phyloP scores from a whole-genome alignment of 305 asterid species.

The Andrographis paniculata region DNA sequence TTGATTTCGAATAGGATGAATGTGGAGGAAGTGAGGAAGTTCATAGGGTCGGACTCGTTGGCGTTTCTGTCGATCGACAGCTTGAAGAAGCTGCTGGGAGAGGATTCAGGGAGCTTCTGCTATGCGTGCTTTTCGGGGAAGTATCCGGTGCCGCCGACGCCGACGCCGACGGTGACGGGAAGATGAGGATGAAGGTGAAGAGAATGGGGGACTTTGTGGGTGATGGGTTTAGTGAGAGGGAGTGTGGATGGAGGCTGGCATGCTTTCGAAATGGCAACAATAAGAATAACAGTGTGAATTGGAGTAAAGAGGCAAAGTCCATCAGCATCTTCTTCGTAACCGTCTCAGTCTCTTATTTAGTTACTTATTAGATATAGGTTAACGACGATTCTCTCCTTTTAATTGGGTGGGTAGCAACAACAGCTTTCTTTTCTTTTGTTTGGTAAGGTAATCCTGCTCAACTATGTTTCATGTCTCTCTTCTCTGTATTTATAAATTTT shows the following conservation, averaged over 20 bases:
- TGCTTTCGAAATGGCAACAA: neutral
- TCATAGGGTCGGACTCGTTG: constrained; percentile 50
- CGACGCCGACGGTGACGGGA: no score
- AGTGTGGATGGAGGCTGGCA: constrained; percentile 74
- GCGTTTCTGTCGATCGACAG: constrained; percentile 35
- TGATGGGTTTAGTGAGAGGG: constrained; percentile 78
- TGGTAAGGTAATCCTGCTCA: no score
- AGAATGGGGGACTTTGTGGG: constrained; percentile 65
- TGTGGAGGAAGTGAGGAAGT: constrained; percentile 61
- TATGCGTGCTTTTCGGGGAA: constrained; percentile 57
- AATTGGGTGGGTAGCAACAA: no score
- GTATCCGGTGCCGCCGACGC: constrained; percentile 70
- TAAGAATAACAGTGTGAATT: no score
- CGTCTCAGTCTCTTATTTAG: no score
- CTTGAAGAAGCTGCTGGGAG: constrained; percentile 31
- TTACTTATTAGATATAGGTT: no score
- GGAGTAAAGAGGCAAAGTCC: no score
- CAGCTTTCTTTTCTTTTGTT: no score
- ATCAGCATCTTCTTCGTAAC: no score
- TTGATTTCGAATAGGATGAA: constrained; percentile 77
- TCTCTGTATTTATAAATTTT: no score
- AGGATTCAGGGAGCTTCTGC: constrained; percentile 28
- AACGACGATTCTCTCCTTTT: no score
- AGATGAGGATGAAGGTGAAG: constrained; percentile 54
- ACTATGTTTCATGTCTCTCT: no score